Evolutionary conservation across 805 yeast genomes (phyloP).

Genomic region (Starmerella apicola): DNA sequence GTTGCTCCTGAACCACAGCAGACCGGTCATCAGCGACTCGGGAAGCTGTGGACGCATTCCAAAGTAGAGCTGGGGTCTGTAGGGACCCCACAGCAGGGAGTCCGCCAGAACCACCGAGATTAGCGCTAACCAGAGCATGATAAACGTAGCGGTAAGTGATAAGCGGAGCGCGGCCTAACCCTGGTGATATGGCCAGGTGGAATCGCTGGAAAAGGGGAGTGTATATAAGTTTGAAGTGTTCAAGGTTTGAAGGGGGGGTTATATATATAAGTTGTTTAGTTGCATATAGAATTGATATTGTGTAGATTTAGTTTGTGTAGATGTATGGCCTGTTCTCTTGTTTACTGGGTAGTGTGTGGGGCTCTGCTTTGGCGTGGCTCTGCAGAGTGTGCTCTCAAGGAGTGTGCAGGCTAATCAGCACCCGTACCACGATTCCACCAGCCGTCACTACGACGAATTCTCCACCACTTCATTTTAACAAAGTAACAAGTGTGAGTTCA

Average conservation of each 20-base stretch:
- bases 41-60: slow-evolving; percentile 81
- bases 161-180: background rate
- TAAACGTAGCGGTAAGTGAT: background rate
- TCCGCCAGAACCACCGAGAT: slow-evolving; percentile 22
- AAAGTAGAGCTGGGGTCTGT: slow-evolving; percentile 71
- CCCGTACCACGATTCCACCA: too few relatives aligned
- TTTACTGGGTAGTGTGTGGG: too few relatives aligned
- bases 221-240: background rate
- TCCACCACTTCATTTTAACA: too few relatives aligned
- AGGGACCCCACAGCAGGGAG: slow-evolving; percentile 82
- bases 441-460: too few relatives aligned
- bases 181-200: background rate
- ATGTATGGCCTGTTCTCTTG: too few relatives aligned
- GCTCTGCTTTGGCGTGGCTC: too few relatives aligned
- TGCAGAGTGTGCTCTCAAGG: too few relatives aligned
- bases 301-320: too few relatives aligned
- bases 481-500: too few relatives aligned
- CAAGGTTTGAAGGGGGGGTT: background rate
- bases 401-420: too few relatives aligned
- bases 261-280: background rate
- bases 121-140: background rate
- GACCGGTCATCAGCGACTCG: slow-evolving; percentile 58
- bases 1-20: slow-evolving; percentile 77
- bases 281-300: background rate
- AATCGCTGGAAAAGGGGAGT: background rate